Evolutionary conservation across 768 basidiomycete genomes (phyloP), one percentile per base, ranked within the genome.

Genomic region (Amylocystis lapponica): DNA sequence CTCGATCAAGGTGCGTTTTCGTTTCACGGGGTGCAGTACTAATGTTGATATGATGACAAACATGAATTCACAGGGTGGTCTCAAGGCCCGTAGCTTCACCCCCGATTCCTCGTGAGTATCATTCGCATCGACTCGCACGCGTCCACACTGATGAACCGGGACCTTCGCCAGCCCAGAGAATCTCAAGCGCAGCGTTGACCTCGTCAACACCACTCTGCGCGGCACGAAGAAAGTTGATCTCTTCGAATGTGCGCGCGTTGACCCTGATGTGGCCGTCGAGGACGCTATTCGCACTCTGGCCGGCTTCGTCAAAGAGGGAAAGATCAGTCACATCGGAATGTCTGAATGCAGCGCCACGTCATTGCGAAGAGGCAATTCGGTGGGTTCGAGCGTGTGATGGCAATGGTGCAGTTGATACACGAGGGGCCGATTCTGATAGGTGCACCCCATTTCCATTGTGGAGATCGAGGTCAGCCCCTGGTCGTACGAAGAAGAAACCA

Each of bases 401-500:
- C 14, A 19, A 26, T 5, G 22, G 7, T 39, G 21, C 19, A 13
- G 2, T 9, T 9, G 14, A 19, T 2, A 2, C 8, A n/a, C 2
- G 7, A 12, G 16, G 13, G 5, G 13, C 16, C 33, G 22, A 14
- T 41, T 26, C 3, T 27, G 10, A 12, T 4, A 80, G 74, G 65
- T 81, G 11, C 66, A 72, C 34, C 77, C 75, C 1, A 70, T 83
- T 44, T 66, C 75, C 12, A 66, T 74, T 12, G 76, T 80, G 7
- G 83, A 86, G 56, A 81, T 85, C 39, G 85, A 86, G 57, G 63
- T 81, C 35, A 81, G 78, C 51, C 71, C 76, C 3, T 82, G 77
- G 70, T 67, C 73, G 3, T 79, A 78, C 39, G 76, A 77, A 47
- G 64, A 67, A 17, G 67, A 77, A 40, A 70, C 76, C 13, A 69